Conservation (phyloP, 108 stramenopile genomes). For the Pseudonitzschia pungens region DNA sequence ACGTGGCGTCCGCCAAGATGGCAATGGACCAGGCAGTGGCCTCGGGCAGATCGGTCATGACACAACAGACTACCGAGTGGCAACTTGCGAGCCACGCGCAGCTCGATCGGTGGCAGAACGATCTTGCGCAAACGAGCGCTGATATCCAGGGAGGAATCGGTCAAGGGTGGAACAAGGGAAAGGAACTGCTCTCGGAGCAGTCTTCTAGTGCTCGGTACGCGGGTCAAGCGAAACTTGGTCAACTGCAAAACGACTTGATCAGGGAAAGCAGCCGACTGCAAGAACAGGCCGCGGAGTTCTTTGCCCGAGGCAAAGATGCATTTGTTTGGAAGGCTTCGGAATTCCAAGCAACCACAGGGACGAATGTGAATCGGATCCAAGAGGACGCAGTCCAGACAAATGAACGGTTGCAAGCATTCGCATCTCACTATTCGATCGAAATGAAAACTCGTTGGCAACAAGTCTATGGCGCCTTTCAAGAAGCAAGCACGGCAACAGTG, state of each 20-base stretch:
- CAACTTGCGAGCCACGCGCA: neutral
- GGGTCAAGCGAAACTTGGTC: neutral
- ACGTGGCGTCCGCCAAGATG: neutral
- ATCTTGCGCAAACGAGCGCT: neutral
- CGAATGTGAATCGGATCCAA: neutral
- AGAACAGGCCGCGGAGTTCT: neutral
- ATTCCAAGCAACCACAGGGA: neutral
- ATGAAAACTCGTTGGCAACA: neutral
- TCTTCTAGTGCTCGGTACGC: neutral
- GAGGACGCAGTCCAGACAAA: neutral
- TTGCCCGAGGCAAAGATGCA: conserved; percentile 7
- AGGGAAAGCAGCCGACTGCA: neutral
- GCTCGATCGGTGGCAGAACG: conserved; percentile 1
- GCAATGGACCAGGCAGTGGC: neutral
- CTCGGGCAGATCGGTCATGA: neutral
- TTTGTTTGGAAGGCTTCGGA: neutral
- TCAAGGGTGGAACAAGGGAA: conserved; percentile 1
- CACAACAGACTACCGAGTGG: neutral
- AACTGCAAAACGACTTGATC: neutral
- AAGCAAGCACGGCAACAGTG: neutral
- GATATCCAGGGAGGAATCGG: neutral
- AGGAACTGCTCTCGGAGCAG: neutral
- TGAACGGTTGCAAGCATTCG: neutral
- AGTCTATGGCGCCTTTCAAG: neutral
- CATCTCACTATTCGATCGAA: neutral